phyloP scores from a whole-genome alignment of 1,284 basidiomycete genomes.

The Fereydounia khargensis region DNA sequence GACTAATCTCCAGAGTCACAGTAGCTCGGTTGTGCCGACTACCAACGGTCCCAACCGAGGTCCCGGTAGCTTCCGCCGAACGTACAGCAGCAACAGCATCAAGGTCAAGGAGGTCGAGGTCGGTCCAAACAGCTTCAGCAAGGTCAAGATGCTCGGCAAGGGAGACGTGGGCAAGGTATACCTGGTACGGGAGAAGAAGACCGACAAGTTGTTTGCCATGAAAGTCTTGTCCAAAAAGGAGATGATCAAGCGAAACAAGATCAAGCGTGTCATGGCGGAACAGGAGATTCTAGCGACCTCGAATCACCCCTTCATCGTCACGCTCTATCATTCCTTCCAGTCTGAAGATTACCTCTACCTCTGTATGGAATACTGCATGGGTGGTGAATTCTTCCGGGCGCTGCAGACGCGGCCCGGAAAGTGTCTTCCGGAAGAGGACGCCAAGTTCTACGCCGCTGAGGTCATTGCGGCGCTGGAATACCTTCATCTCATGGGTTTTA shows the following conservation, averaged over 20 bases:
- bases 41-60: conserved; percentile 59
- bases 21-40: conserved; percentile 55
- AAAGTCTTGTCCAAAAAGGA: conserved; percentile 56
- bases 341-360: conserved; percentile 55
- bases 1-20: conserved; percentile 23
- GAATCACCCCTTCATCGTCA: conserved; percentile 57
- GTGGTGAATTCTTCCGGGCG: conserved; percentile 97
- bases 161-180: conserved; percentile 57
- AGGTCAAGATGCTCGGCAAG: conserved; percentile 57
- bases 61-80: conserved; percentile 72
- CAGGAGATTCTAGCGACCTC: conserved; percentile 53
- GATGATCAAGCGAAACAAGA: conserved; percentile 57
- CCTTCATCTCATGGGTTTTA: conserved; percentile 96
- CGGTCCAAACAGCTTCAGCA: conserved; percentile 49
- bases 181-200: conserved; percentile 50
- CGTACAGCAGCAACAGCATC: conserved; percentile 96
- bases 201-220: conserved; percentile 52
- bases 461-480: conserved; percentile 96
- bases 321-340: conserved; percentile 57
- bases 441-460: conserved; percentile 96
- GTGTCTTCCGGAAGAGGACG: conserved; percentile 90
- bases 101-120: conserved; percentile 68
- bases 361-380: conserved; percentile 79
- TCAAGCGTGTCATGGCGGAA: conserved; percentile 56
- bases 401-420: conserved; percentile 79